A percentile compares a stretch with the other conserved stretches of the same genome.
phyloP scores from a whole-genome alignment of 2,329 filamentous ascomycete species.

The Alternaria sp. region DNA sequence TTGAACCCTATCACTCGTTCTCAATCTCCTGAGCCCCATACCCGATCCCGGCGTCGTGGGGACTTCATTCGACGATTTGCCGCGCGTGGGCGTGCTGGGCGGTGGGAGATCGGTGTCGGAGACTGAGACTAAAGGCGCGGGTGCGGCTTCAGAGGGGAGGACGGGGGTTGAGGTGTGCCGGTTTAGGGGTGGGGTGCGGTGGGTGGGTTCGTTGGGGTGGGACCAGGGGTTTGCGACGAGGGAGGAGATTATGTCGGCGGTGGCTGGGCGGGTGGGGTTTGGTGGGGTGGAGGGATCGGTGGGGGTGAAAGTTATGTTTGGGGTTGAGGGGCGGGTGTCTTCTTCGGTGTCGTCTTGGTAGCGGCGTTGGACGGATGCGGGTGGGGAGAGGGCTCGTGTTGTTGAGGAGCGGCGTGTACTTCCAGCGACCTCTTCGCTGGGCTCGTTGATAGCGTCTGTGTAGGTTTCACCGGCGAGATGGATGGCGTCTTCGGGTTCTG shows the following conservation, averaged over 20 bases:
- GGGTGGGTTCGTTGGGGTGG: conserved; percentile 5
- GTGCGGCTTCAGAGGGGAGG: conserved; percentile 36
- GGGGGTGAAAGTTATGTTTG: conserved; percentile 30
- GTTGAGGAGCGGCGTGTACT: conserved; percentile 34
- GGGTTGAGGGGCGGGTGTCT: conserved; percentile 30
- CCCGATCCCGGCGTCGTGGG: conserved; percentile 28
- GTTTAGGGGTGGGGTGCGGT: conserved; percentile 15
- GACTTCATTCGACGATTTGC: conserved; percentile 17
- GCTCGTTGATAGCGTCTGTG: conserved; percentile 33
- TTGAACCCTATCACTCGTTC: conserved; percentile 47
- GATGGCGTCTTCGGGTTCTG: conserved; percentile 52
- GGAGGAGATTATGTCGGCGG: conserved; percentile 26
- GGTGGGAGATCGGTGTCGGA: conserved; percentile 26
- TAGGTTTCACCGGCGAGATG: conserved; percentile 50
- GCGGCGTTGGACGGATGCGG: conserved; percentile 28
- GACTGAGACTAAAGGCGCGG: conserved; percentile 16
- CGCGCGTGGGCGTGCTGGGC: conserved; percentile 14
- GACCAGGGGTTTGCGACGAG: conserved; percentile 42
- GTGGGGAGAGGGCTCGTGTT: conserved; percentile 29
- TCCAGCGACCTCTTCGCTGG: conserved; percentile 4
- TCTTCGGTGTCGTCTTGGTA: conserved; percentile 17
- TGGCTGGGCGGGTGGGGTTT: conserved; percentile 6
- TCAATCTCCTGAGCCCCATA: conserved; percentile 31
- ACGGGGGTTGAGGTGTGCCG: conserved; percentile 39
- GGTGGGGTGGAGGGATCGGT: conserved; percentile 15